Base-by-base conservation (phyloP, 192 early-diverging fungal species). In the Ramicandelaber brevisporus region DNA sequence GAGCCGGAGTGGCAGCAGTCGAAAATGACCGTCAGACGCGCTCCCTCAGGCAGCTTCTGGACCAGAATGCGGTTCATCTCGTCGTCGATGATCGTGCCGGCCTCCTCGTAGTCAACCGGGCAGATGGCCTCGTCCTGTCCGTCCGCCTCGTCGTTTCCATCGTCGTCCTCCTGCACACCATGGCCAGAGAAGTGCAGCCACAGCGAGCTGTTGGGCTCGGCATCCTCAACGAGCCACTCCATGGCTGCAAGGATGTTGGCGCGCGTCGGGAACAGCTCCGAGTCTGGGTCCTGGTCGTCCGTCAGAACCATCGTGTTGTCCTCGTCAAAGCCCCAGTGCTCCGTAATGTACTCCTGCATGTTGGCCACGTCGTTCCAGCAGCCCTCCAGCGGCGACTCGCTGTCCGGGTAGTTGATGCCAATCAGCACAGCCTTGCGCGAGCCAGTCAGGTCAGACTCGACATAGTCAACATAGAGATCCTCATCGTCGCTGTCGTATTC, bases 141-240 rank as follows among this genome's bases (percentile, higher is more conserved):
- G 36, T 61, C 58, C 0, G 43, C 39, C 26, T 61, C 58, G 38
- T 61, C 58, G 25, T 47, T 47, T 29, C 43, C 47, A 38, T 21
- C 35, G 25, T 18, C 29, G 5, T 15, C 6, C 17, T 34, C 13
- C 5, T 40, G 47, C 6, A 47, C 45, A 16, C 68, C 58, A 36
- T 68, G 69, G 32, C 74, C 74, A 24, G 52, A 65, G 39, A 50
- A 73, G 37, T 71, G 68, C 38, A 73, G 59, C 31, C 66, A 65
- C 27, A 73, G 40, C 13, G 60, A 64, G 34, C 72, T 68, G 20
- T 59, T 60, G 16, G 70, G 54, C 8, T 50, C 38, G 15, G 63
- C 56, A 24, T 50, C 70, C 11, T 43, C 36, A 20, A 64, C 60
- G 9, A 73, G 51, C 68, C 68, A 72, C 14, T 50, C 41, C 43